A percentile compares a stretch with the other conserved stretches of the same genome.
Evolutionary conservation across 2,329 filamentous ascomycete species (phyloP).

Genomic region (Chrysoporthe austroafricana): DNA sequence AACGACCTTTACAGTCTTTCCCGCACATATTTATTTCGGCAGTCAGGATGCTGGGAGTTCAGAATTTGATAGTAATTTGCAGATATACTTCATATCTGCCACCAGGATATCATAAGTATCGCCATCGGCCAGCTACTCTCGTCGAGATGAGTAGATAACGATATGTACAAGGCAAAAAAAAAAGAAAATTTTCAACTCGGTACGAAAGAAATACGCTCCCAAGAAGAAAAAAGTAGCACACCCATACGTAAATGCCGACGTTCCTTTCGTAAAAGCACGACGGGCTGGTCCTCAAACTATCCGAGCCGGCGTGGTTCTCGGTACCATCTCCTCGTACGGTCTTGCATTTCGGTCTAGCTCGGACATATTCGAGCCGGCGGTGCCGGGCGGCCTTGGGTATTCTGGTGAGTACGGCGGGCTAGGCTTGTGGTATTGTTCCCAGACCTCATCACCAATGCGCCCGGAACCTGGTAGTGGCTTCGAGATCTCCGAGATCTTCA

Average conservation of each 20-base stretch:
- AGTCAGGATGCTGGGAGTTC: not conserved
- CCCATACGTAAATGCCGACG: slow-evolving; percentile 10
- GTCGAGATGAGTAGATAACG: slow-evolving; percentile 16
- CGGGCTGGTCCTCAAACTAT: slow-evolving; percentile 36
- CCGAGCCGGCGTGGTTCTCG: slow-evolving; percentile 51
- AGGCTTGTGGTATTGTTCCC: slow-evolving; percentile 28
- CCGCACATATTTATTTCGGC: not conserved
- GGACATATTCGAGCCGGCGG: slow-evolving; percentile 32
- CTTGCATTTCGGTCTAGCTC: slow-evolving; percentile 57
- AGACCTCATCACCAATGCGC: slow-evolving; percentile 43
- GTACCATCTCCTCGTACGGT: slow-evolving; percentile 63
- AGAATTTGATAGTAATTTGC: slow-evolving; percentile 8
- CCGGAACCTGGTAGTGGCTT: slow-evolving; percentile 54
- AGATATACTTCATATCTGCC: not conserved
- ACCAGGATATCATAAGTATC: slow-evolving; percentile 22
- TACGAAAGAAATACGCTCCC: slow-evolving; percentile 12
- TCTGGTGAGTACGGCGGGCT: slow-evolving; percentile 41
- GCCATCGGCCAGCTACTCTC: slow-evolving; percentile 18
- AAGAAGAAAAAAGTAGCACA: slow-evolving; percentile 10
- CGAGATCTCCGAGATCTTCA: slow-evolving; percentile 58
- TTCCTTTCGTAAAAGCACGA: slow-evolving; percentile 7
- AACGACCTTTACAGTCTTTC: not conserved
- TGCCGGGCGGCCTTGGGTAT: slow-evolving; percentile 10
- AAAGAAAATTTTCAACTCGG: not conserved
- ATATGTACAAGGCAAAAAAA: slow-evolving; percentile 16